Conservation (phyloP, 169 alveolate species). For the Ichthyophthirius multifiliis region DNA sequence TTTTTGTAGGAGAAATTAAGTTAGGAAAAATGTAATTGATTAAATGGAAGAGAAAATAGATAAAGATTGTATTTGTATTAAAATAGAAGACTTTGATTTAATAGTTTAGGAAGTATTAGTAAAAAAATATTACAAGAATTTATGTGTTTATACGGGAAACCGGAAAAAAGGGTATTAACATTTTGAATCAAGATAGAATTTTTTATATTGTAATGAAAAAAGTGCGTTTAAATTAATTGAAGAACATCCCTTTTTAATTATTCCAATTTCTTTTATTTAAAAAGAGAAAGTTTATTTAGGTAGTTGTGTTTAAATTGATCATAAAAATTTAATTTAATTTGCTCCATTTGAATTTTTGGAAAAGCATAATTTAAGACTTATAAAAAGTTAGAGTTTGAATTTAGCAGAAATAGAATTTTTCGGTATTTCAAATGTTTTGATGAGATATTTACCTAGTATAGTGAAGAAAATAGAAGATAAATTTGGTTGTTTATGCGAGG, state of each 20-base stretch:
- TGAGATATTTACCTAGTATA: too few species aligned
- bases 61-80: neutral
- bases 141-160: neutral
- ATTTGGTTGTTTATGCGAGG: neutral
- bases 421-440: neutral
- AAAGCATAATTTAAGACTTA: neutral
- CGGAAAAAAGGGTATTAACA: neutral
- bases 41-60: neutral
- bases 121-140: neutral
- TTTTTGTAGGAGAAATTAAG: too few species aligned
- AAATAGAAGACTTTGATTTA: neutral
- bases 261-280: neutral
- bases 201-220: neutral
- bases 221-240: neutral
- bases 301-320: neutral
- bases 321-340: neutral
- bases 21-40: neutral
- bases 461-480: neutral
- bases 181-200: neutral
- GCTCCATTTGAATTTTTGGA: neutral
- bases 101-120: neutral
- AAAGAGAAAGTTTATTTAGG: neutral
- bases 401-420: neutral
- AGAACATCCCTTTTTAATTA: neutral
- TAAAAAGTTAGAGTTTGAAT: neutral